Percentiles rank a stretch among this genome's conserved stretches.
Evolutionary conservation across 345 rosid genomes (phyloP).

Genomic region (Ceriops decandra): DNA sequence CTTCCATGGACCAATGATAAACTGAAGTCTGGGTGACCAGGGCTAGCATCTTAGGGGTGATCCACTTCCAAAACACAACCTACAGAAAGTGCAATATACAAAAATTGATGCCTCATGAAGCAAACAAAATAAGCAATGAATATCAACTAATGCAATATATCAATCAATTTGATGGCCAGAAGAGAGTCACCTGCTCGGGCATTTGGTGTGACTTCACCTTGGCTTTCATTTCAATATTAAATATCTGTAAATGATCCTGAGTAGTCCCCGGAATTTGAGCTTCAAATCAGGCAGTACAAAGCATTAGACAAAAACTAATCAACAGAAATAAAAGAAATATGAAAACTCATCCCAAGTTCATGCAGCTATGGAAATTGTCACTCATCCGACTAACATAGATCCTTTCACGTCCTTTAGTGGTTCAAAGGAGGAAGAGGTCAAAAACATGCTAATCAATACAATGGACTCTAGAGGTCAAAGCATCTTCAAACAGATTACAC

Average conservation of each 20-base stretch:
- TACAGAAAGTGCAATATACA: slow-evolving; percentile 15
- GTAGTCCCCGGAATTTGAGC: slow-evolving; percentile 92
- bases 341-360: background rate
- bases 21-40: slow-evolving; percentile 76
- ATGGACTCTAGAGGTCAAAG: no score
- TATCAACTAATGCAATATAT: background rate
- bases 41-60: slow-evolving; percentile 79
- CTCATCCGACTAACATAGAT: no score
- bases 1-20: slow-evolving; percentile 97
- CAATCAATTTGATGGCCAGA: background rate
- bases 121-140: background rate
- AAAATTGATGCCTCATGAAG: background rate
- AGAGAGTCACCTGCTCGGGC: slow-evolving; percentile 76
- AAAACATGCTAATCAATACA: no score
- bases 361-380: no score
- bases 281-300: slow-evolving; percentile 22
- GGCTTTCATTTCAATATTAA: slow-evolving; percentile 87
- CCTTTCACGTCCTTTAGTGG: no score
- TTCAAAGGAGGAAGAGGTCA: no score
- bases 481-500: no score
- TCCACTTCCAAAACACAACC: slow-evolving; percentile 99
- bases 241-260: slow-evolving; percentile 93
- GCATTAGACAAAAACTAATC: background rate
- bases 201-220: slow-evolving; percentile 88
- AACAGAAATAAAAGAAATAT: background rate